Conservation (phyloP, 148 eudicot species). For the Rhododendron williamsianum region DNA sequence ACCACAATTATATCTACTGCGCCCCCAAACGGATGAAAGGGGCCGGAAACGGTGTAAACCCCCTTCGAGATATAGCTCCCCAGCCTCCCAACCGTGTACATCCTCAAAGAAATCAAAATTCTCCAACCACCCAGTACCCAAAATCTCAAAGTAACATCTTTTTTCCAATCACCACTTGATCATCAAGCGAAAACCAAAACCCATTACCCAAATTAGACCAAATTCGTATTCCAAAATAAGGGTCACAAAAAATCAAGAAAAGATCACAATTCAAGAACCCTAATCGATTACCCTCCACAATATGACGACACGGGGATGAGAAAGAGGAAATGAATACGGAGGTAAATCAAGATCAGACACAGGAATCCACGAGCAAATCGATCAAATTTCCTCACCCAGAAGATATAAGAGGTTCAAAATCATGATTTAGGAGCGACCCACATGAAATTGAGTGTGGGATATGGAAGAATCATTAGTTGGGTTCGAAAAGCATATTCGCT, state of each 20-base stretch:
- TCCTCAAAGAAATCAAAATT: slow-evolving; percentile 24
- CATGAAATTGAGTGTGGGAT: not conserved
- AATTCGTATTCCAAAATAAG: not conserved
- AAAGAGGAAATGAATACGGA: not conserved
- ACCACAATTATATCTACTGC: slow-evolving; percentile 97
- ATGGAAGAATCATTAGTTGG: slow-evolving; percentile 13
- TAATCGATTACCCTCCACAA: slow-evolving; percentile 1
- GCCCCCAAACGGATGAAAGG: slow-evolving; percentile 92
- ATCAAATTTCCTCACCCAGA: not conserved
- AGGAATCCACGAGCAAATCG: not conserved
- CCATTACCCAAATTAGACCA: not conserved
- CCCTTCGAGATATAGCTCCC: slow-evolving; percentile 73
- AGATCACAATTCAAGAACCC: not conserved
- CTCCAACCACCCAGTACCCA: slow-evolving; percentile 10
- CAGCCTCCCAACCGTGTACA: slow-evolving; percentile 82
- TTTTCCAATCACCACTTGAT: not conserved
- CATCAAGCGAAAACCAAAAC: not conserved
- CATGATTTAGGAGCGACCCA: not conserved
- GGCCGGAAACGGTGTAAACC: slow-evolving; percentile 69
- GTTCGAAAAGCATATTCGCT: slow-evolving; percentile 37
- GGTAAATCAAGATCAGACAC: slow-evolving; percentile 2
- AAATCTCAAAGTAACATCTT: slow-evolving; percentile 11
- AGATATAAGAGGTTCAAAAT: not conserved
- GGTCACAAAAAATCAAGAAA: not conserved
- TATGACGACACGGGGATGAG: not conserved